These are phyloP conservation scores for Friedmanniomyces simplex DNA, from an alignment of 495 filamentous ascomycete genomes.

Conservation along the genomic window DNA sequence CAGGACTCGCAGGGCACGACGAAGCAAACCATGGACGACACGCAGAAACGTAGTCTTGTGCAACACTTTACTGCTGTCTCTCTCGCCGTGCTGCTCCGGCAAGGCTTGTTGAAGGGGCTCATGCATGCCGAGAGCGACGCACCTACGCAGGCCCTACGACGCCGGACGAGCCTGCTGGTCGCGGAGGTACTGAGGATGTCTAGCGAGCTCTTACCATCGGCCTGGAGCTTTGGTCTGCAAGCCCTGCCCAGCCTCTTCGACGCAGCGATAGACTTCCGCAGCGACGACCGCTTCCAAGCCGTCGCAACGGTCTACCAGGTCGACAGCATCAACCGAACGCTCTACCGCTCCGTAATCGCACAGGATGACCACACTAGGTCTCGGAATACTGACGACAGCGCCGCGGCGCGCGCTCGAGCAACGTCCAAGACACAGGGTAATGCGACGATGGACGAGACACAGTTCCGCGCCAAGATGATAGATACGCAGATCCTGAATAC, in stretches of 20 bases:
- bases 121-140: constrained; percentile 58
- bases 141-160: constrained; percentile 61
- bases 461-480: constrained; percentile 73
- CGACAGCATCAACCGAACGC: constrained; percentile 87
- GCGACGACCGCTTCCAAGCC: constrained; percentile 64
- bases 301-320: constrained; percentile 91
- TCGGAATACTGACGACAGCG: constrained; percentile 29
- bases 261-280: constrained; percentile 58
- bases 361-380: constrained; percentile 10
- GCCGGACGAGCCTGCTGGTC: constrained; percentile 82
- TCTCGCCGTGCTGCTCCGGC: constrained; percentile 72
- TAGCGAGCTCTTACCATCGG: constrained; percentile 68
- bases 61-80: constrained; percentile 90
- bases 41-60: constrained; percentile 67
- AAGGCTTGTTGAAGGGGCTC: constrained; percentile 62
- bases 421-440: constrained; percentile 58
- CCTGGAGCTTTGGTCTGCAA: constrained; percentile 70
- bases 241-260: constrained; percentile 72
- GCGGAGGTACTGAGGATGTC: constrained; percentile 85
- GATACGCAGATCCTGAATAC: constrained; percentile 80
- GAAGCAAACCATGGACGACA: constrained; percentile 47
- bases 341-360: constrained; percentile 62
- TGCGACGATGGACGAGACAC: constrained; percentile 72
- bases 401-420: constrained; percentile 26
- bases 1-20: constrained; percentile 36